Evolutionary conservation across 2,329 filamentous ascomycete genomes (phyloP).

Genomic region (Lasiodiplodia hormozganensis): DNA sequence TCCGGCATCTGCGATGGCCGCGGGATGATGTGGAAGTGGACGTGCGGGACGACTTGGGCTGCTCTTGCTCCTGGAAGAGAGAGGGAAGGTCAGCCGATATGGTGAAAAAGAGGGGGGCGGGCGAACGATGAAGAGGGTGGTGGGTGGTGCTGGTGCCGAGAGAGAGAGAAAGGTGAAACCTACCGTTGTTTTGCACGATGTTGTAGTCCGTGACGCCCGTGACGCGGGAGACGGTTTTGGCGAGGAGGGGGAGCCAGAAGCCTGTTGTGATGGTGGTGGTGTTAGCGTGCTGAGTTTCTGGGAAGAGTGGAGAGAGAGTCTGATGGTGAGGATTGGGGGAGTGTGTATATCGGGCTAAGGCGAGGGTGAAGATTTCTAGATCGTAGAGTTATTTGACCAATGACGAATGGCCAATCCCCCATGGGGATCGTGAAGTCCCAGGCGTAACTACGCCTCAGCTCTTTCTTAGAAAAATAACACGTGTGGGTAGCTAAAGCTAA

Average conservation of each 20-base stretch:
- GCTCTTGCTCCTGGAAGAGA: constrained; percentile 71
- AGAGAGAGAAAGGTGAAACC: too few species aligned
- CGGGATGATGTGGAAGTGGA: constrained; percentile 95
- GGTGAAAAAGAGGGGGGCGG: not conserved
- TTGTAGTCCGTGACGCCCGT: constrained; percentile 88
- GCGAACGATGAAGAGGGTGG: too few species aligned
- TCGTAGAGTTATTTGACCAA: too few species aligned
- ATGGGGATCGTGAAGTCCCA: not conserved
- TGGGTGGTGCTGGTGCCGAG: too few species aligned
- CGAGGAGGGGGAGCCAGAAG: constrained; percentile 72
- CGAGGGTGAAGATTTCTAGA: too few species aligned
- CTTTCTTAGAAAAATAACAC: too few species aligned
- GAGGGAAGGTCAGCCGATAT: not conserved
- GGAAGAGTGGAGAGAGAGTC: not conserved
- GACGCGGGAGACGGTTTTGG: constrained; percentile 70
- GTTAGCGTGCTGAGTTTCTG: not conserved
- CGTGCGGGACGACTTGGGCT: constrained; percentile 90
- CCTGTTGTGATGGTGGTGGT: constrained; percentile 38
- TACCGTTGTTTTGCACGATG: constrained; percentile 92
- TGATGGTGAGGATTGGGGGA: too few species aligned
- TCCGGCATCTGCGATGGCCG: constrained; percentile 67
- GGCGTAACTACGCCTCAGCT: too few species aligned
- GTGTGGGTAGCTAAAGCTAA: too few species aligned
- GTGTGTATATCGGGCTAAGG: too few species aligned
- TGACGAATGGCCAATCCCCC: not conserved